Base-by-base conservation (phyloP, 148 eudicot species). In the Vaccinium darrowii region DNA sequence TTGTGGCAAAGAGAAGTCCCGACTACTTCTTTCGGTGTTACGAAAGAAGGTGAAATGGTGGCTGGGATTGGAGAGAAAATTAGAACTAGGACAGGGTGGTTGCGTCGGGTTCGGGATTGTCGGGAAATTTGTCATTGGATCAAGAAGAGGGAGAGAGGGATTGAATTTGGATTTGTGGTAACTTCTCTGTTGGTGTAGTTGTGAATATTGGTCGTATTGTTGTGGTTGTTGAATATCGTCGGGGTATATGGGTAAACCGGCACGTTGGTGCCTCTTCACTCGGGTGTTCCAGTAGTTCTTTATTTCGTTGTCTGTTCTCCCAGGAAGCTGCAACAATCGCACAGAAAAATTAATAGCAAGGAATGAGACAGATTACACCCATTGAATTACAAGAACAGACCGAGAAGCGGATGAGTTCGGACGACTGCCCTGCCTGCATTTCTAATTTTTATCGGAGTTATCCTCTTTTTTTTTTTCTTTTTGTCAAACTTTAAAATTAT, bases 261-360 rank as follows among this genome's bases (percentile, higher is more conserved):
- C 97, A 0, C 99, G 89, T 16, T 90, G 90, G 33, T 96, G 91
- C 33, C 99, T 89, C 85, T 96, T 96, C 23, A 94, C 84, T 81
- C 99, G 88, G 1, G 99, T 96, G 86, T 96, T 96, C 99, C 99
- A 96, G 78, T 96, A 96, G 51, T 96, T 96, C 84, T 96, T 96
- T 5, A 96, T 94, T 83, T 96, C 99, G 79, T 96, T 96, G 86
- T 96, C 99, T 21, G 99, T 96, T 87, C 99, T 84, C 3, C 99
- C 99, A 0, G 97, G 97, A 78, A 96, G 92, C 99, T 96, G 63
- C 58, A 72, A 15, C 53, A 51, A 51, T 51, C 13, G 58, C 16
- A 47, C 50, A 86, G 7, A 18, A 75, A n/a, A 36, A 36, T 36
- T 21, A 13, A 58, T 8, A 58, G 47, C 47, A 1, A 54, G 25